A percentile compares a stretch with the other conserved stretches of the same genome.
These are phyloP conservation scores for Tetragonia tetragonoides DNA, from an alignment of 148 eudicot species.

Conservation along the genomic window DNA sequence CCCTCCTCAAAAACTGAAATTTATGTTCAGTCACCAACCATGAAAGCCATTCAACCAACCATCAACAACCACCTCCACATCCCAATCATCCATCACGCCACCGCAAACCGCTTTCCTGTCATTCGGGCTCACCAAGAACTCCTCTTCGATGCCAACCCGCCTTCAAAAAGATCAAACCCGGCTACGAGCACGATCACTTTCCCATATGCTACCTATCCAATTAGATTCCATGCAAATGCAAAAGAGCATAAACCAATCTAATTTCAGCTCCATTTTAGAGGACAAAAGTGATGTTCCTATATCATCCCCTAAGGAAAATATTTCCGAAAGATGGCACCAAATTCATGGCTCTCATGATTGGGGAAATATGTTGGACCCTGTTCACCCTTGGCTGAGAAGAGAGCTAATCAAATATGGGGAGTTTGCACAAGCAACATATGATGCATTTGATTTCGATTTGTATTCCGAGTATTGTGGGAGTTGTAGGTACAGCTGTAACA, in stretches of 20 bases:
- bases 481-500: conserved; percentile 42
- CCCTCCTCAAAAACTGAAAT: too few species aligned
- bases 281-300: conserved; percentile 42
- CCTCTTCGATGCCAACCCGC: conserved; percentile 1
- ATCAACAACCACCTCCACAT: conserved; percentile 9
- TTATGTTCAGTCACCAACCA: background rate
- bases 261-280: conserved; percentile 23
- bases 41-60: conserved; percentile 26
- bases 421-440: conserved; percentile 75
- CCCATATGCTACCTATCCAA: conserved; percentile 26
- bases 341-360: conserved; percentile 49
- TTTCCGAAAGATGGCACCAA: conserved; percentile 44
- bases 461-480: conserved; percentile 68
- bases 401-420: conserved; percentile 79
- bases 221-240: conserved; percentile 30
- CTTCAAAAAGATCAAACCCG: conserved; percentile 26
- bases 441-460: conserved; percentile 63
- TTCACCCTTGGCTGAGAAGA: conserved; percentile 48
- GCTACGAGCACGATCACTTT: conserved; percentile 31
- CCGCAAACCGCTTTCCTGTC: background rate
- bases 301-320: conserved; percentile 52
- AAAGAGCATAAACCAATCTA: conserved; percentile 18
- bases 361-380: conserved; percentile 49
- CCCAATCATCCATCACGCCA: conserved; percentile 2
- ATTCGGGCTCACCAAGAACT: background rate